These are phyloP conservation scores for Fusarium nurragi DNA, from an alignment of 2,329 filamentous ascomycete genomes.

Conservation along the genomic window DNA sequence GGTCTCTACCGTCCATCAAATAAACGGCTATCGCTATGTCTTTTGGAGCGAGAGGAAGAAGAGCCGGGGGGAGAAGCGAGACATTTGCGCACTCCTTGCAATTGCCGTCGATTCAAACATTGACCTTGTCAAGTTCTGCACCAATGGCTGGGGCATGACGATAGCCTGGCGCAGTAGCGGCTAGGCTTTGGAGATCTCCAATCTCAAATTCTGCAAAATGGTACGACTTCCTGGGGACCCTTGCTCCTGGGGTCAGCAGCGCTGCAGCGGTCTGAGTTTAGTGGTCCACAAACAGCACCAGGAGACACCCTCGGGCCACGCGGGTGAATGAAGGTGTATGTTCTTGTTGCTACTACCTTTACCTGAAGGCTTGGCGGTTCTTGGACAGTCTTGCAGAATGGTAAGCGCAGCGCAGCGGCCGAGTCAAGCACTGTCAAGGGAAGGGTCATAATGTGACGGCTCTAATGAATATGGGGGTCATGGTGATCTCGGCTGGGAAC, in stretches of 20 bases:
- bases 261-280: conserved; percentile 39
- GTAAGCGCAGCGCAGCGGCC: conserved; percentile 3
- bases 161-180: conserved; percentile 43
- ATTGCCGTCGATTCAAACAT: conserved; percentile 28
- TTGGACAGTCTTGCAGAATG: background rate
- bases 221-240: conserved; percentile 42
- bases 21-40: background rate
- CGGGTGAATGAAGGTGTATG: conserved; percentile 26
- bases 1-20: background rate
- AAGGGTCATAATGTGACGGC: too few species aligned
- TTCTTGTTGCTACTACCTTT: conserved; percentile 15
- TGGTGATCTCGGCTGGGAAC: conserved; percentile 10
- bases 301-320: conserved; percentile 31
- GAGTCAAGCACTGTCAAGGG: background rate
- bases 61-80: conserved; percentile 25
- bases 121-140: conserved; percentile 33
- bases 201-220: conserved; percentile 44
- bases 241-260: conserved; percentile 38
- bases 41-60: background rate
- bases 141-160: conserved; percentile 39
- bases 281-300: conserved; percentile 31
- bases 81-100: conserved; percentile 25
- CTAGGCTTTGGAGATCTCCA: conserved; percentile 45
- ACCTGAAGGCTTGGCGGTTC: background rate
- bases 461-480: conserved; percentile 6